These are phyloP conservation scores for Graphiopsis chlorocephala DNA, from an alignment of 2,329 filamentous ascomycete genomes.

Conservation along the genomic window DNA sequence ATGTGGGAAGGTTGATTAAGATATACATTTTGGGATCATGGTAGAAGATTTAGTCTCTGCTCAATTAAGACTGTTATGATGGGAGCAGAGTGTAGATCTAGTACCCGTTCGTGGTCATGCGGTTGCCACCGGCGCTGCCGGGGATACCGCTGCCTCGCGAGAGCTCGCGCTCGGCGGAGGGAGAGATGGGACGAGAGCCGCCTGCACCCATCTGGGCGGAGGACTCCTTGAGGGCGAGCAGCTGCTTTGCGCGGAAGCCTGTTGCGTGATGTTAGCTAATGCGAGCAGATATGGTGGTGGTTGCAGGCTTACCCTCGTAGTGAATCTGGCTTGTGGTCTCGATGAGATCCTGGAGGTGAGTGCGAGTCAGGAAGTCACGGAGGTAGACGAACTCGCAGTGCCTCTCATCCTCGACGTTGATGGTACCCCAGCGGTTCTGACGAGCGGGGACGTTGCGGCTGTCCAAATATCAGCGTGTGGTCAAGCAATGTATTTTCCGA, in stretches of 20 bases:
- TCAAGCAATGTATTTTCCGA: no score
- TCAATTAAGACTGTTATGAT: conserved; percentile 21
- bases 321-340: conserved; percentile 99
- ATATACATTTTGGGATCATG: conserved; percentile 16
- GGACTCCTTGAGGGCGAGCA: conserved; percentile 96
- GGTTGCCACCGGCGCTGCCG: conserved; percentile 72
- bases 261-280: conserved; percentile 37
- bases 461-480: not conserved
- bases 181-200: conserved; percentile 78
- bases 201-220: conserved; percentile 78
- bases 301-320: conserved; percentile 63
- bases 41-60: conserved; percentile 19
- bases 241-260: conserved; percentile 95
- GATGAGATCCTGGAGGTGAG: conserved; percentile 96
- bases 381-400: conserved; percentile 99
- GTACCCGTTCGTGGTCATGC: conserved; percentile 99
- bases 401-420: conserved; percentile 98
- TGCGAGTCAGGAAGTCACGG: conserved; percentile 96
- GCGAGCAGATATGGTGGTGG: no score
- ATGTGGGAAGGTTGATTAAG: conserved; percentile 16
- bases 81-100: conserved; percentile 46
- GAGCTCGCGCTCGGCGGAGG: conserved; percentile 88
- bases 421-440: conserved; percentile 98
- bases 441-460: conserved; percentile 62
- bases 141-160: conserved; percentile 18